phyloP scores from a whole-genome alignment of 768 basidiomycete species.

The Suillus subalutaceus region DNA sequence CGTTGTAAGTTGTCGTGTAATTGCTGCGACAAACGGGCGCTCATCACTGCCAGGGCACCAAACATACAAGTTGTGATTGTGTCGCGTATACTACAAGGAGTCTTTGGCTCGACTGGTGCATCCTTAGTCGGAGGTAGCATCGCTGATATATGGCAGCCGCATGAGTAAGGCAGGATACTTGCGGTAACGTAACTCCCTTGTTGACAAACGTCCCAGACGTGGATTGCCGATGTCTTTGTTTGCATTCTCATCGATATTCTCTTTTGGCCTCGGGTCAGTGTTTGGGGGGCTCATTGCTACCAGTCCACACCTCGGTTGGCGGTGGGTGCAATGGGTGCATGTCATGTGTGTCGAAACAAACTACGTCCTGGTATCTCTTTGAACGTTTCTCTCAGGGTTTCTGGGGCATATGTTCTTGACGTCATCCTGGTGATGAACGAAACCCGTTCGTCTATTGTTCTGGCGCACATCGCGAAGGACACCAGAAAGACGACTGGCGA shows the following conservation, averaged over 20 bases:
- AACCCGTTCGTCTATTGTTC: slow-evolving; percentile 68
- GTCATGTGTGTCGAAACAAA: slow-evolving; percentile 45
- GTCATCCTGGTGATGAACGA: slow-evolving; percentile 64
- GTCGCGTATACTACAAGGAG: slow-evolving; percentile 61
- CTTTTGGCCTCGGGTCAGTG: slow-evolving; percentile 62
- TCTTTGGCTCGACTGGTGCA: slow-evolving; percentile 64
- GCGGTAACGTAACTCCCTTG: neutral
- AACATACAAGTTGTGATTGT: slow-evolving; percentile 59
- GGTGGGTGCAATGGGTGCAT: slow-evolving; percentile 82
- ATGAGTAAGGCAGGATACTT: slow-evolving; percentile 48
- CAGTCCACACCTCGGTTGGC: slow-evolving; percentile 58
- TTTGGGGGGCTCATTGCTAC: slow-evolving; percentile 64
- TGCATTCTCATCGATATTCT: slow-evolving; percentile 56
- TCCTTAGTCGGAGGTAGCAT: slow-evolving; percentile 73
- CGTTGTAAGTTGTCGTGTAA: slow-evolving; percentile 19
- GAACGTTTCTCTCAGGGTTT: slow-evolving; percentile 40
- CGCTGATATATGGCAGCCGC: slow-evolving; percentile 66
- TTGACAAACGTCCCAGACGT: slow-evolving; percentile 6
- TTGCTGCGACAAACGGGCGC: neutral
- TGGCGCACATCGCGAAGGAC: slow-evolving; percentile 60
- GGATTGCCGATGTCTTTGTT: slow-evolving; percentile 76
- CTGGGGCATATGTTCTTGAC: slow-evolving; percentile 48
- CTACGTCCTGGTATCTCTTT: neutral
- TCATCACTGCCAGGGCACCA: slow-evolving; percentile 30
- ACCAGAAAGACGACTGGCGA: slow-evolving; percentile 68